Evolutionary conservation across 495 filamentous ascomycete species (phyloP).

Genomic region (Hypoxylon trugodes): DNA sequence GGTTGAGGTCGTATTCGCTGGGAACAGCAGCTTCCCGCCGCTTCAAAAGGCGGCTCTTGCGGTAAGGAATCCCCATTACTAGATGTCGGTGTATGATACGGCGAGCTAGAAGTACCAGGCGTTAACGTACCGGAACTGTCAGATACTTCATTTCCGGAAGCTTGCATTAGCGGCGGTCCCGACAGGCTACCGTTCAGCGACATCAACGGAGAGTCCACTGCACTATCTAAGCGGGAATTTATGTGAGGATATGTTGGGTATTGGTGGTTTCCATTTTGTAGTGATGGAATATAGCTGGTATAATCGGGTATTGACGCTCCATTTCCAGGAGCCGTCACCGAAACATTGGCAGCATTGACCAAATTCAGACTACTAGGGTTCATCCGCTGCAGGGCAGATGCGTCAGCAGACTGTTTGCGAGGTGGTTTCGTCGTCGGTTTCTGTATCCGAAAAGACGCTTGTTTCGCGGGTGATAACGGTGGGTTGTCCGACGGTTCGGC

Average conservation of each 20-base stretch:
- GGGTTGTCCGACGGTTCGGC: slow-evolving; percentile 38
- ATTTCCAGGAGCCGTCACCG: slow-evolving; percentile 3
- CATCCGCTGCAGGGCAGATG: slow-evolving; percentile 53
- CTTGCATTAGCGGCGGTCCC: slow-evolving; percentile 1
- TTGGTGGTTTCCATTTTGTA: slow-evolving; percentile 14
- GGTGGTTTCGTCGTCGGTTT: slow-evolving; percentile 46
- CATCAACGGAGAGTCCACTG: slow-evolving; percentile 2
- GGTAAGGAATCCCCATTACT: slow-evolving; percentile 19
- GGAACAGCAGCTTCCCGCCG: slow-evolving; percentile 31
- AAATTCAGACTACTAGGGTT: slow-evolving; percentile 55
- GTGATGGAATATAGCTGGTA: slow-evolving; percentile 1
- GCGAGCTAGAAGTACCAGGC: slow-evolving; percentile 26
- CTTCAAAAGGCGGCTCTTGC: slow-evolving; percentile 17
- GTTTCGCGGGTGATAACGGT: slow-evolving; percentile 46
- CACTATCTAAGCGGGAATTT: slow-evolving; percentile 2
- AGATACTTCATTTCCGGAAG: slow-evolving; percentile 25
- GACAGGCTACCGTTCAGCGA: slow-evolving; percentile 7
- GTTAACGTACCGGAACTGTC: slow-evolving; percentile 20
- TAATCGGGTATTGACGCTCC: slow-evolving; percentile 1
- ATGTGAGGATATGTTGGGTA: slow-evolving; percentile 13
- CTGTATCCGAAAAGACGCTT: slow-evolving; percentile 52
- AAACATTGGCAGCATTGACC: slow-evolving; percentile 3
- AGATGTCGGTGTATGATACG: slow-evolving; percentile 34
- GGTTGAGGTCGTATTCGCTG: slow-evolving; percentile 15
- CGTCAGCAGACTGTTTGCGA: slow-evolving; percentile 58